Evolutionary conservation across 768 basidiomycete genomes (phyloP).

Genomic region (Suillus clintonianus): DNA sequence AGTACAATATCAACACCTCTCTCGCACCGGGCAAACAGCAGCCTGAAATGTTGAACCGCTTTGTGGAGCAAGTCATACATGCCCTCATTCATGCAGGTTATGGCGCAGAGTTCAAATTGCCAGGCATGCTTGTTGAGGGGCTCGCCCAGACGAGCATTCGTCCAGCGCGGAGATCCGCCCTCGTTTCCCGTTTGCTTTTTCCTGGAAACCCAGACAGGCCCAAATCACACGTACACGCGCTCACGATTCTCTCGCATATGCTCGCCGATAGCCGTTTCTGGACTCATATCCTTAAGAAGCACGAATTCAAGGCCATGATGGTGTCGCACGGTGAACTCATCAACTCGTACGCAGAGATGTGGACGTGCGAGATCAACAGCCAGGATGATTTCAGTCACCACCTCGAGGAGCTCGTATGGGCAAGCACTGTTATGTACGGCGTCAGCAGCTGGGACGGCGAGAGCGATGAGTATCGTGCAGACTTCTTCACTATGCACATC

Average conservation of each 20-base stretch:
- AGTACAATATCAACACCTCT: constrained; percentile 45
- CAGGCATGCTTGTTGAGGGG: constrained; percentile 69
- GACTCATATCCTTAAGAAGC: constrained; percentile 28
- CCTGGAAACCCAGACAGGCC: constrained; percentile 21
- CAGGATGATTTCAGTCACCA: constrained; percentile 47
- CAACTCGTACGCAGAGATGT: constrained; percentile 44
- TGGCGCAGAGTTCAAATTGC: constrained; percentile 64
- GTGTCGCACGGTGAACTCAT: constrained; percentile 42
- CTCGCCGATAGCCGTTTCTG: constrained; percentile 48
- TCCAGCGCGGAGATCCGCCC: constrained; percentile 31
- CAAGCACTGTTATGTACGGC: constrained; percentile 57
- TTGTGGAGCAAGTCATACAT: constrained; percentile 63
- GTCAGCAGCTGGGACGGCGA: constrained; percentile 51
- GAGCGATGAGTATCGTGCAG: constrained; percentile 49
- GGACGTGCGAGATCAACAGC: constrained; percentile 42
- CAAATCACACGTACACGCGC: constrained; percentile 40
- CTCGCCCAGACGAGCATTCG: constrained; percentile 62
- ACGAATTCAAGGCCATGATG: constrained; percentile 37
- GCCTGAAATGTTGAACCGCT: constrained; percentile 60
- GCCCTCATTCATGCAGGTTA: constrained; percentile 66
- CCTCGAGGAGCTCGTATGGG: constrained; percentile 66
- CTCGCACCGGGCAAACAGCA: constrained; percentile 31
- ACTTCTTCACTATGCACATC: constrained; percentile 76
- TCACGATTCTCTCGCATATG: constrained; percentile 57
- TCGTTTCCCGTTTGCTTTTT: constrained; percentile 38